Conservation (phyloP, 371 early-diverging fungal species). For the Batkoa obscura region DNA sequence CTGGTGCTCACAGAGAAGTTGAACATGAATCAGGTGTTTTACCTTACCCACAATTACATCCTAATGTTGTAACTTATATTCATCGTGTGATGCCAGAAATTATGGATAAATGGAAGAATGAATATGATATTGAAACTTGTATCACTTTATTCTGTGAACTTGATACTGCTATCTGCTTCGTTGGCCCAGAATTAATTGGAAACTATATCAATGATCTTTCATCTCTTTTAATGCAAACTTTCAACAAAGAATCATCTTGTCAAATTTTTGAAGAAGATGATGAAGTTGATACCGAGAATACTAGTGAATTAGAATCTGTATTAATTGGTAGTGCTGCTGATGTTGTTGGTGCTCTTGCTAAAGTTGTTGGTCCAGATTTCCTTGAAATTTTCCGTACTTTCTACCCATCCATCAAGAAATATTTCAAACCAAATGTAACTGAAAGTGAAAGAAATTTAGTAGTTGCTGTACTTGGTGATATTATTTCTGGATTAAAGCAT, state of each 20-base stretch:
- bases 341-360: slow-evolving; percentile 55
- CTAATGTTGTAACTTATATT: slow-evolving; percentile 47
- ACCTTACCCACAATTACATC: slow-evolving; percentile 48
- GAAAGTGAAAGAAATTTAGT: slow-evolving; percentile 77
- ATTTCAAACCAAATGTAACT: slow-evolving; percentile 36
- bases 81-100: slow-evolving; percentile 44
- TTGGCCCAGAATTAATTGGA: slow-evolving; percentile 60
- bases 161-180: slow-evolving; percentile 35
- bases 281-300: slow-evolving; percentile 60
- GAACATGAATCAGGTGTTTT: slow-evolving; percentile 61
- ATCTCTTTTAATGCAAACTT: slow-evolving; percentile 34
- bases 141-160: slow-evolving; percentile 53
- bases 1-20: slow-evolving; percentile 27
- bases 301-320: slow-evolving; percentile 65
- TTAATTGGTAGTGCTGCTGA: slow-evolving; percentile 66
- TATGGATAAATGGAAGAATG: slow-evolving; percentile 49
- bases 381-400: slow-evolving; percentile 49
- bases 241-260: slow-evolving; percentile 62
- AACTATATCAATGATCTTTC: slow-evolving; percentile 37
- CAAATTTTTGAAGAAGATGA: slow-evolving; percentile 50
- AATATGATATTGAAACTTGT: slow-evolving; percentile 68
- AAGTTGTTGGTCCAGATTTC: slow-evolving; percentile 50
- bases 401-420: slow-evolving; percentile 59
- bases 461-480: slow-evolving; percentile 70
- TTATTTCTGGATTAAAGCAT: slow-evolving; percentile 45